Evolutionary conservation across 176 grass and related monocot species (phyloP).

Genomic region (Musa acuminata): DNA sequence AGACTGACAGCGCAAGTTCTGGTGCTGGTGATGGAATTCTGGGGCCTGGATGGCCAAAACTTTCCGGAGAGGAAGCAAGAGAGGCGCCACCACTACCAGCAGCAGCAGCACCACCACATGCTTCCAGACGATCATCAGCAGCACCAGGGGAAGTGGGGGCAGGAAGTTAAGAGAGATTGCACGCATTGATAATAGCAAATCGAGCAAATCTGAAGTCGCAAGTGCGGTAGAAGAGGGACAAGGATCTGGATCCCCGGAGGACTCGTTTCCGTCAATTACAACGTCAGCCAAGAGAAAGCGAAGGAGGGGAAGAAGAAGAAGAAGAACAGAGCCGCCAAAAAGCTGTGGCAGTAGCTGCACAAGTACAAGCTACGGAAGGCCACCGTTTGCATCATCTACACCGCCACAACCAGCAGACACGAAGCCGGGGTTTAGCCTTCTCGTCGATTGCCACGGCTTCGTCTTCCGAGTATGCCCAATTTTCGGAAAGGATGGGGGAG

Average conservation of each 20-base stretch:
- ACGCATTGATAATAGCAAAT: neutral
- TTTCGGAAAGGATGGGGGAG: constrained; percentile 54
- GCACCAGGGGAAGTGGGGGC: constrained; percentile 6
- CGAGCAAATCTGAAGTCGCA: no score
- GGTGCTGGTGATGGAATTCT: constrained; percentile 64
- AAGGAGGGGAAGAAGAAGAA: constrained; percentile 16
- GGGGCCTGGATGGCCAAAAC: constrained; percentile 58
- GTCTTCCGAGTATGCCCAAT: constrained; percentile 69
- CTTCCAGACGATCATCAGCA: constrained; percentile 9
- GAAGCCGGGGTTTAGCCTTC: constrained; percentile 26
- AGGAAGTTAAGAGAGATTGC: neutral
- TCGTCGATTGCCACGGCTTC: constrained; percentile 34
- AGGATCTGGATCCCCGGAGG: constrained; percentile 87
- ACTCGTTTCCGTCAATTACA: constrained; percentile 48
- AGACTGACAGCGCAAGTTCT: no score
- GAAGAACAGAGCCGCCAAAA: neutral
- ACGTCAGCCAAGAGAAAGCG: constrained; percentile 33
- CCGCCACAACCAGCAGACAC: constrained; percentile 1
- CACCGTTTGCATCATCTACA: constrained; percentile 13
- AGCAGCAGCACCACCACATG: constrained; percentile 7
- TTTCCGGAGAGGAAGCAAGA: constrained; percentile 34
- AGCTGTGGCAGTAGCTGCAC: constrained; percentile 29
- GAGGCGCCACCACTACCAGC: neutral
- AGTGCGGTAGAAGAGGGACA: constrained; percentile 17
- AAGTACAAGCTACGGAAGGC: constrained; percentile 20